Evolutionary conservation across 371 early-diverging fungal species (phyloP), one percentile per base, ranked within the genome.

Genomic region (Mucor ambiguus): DNA sequence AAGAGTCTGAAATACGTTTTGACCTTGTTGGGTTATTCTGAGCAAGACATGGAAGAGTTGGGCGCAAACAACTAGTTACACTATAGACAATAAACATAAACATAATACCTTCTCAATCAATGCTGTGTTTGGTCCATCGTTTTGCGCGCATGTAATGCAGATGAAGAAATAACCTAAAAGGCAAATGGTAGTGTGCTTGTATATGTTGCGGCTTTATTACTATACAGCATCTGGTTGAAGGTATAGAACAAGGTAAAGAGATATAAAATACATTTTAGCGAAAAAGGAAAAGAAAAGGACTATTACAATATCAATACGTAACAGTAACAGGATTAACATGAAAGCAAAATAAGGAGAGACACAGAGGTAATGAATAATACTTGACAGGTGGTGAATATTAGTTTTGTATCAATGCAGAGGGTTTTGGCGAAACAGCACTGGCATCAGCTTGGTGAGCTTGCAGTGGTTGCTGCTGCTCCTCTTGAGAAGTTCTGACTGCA

Each of bases 1-100:
- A 90, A 90, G 75, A 95, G 93, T 79, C 75, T 96, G 64, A 82
- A 89, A 66, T 86, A 91, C 70, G 91, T 95, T 9, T 81, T 96
- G 48, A 64, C 90, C 63, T 46, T 87, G 69, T 66, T 79, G 56
- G 71, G 86, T 67, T 82, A 78, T 67, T 79, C 82, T 28, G 72
- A 79, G 66, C 60, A 87, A 78, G 75, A 83, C 75, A 77, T 79
- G 78, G 75, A 78, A 32, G 78, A 82, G 56, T 64, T 82, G 61
- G 66, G 74, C 16, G 54, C 52, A 52, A 52, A 52, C 28, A 52
- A 52, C 28, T 52, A 52, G 28, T 35, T 35, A 35, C 37, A 35
- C 1, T 12, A 35, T 52, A 52, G 24, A 52, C 14, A 52, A 49
- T 26, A 52, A 46, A 43, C 44, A 48, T 48, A 33, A 33, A 33